These are phyloP conservation scores for Flaveria trinervia DNA, from an alignment of 129 eudicot species.

Conservation along the genomic window DNA sequence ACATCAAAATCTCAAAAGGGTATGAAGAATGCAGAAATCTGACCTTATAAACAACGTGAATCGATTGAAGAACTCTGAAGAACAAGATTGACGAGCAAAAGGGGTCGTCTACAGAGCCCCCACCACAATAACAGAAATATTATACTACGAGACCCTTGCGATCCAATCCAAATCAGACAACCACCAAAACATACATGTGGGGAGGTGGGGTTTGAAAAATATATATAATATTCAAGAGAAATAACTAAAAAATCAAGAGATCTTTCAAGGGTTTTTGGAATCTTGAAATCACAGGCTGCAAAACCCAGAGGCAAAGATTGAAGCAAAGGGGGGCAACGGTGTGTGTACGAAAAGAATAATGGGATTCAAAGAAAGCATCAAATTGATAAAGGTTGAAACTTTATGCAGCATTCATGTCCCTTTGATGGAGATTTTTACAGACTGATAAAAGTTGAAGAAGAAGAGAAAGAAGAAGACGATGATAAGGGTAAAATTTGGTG, in stretches of 20 bases:
- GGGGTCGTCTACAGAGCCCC: constrained; percentile 19
- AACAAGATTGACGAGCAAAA: constrained; percentile 27
- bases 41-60: constrained; percentile 18
- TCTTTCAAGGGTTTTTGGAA: constrained; percentile 31
- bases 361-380: constrained; percentile 12
- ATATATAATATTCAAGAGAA: background rate
- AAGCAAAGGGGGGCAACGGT: constrained; percentile 28
- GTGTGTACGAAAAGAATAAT: constrained; percentile 24
- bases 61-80: constrained; percentile 9
- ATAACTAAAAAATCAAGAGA: constrained; percentile 10
- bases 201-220: constrained; percentile 38
- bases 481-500: constrained; percentile 30
- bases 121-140: constrained; percentile 29
- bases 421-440: constrained; percentile 19
- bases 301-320: constrained; percentile 26
- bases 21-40: constrained; percentile 28
- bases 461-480: constrained; percentile 9
- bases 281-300: constrained; percentile 29
- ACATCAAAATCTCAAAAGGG: constrained; percentile 9
- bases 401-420: background rate
- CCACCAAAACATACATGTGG: constrained; percentile 58
- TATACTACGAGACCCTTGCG: constrained; percentile 33
- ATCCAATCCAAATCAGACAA: constrained; percentile 81
- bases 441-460: background rate
- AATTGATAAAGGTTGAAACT: constrained; percentile 10